These are phyloP conservation scores for Phytopythium ostracodes DNA, from an alignment of 352 stramenopile species.

Conservation along the genomic window DNA sequence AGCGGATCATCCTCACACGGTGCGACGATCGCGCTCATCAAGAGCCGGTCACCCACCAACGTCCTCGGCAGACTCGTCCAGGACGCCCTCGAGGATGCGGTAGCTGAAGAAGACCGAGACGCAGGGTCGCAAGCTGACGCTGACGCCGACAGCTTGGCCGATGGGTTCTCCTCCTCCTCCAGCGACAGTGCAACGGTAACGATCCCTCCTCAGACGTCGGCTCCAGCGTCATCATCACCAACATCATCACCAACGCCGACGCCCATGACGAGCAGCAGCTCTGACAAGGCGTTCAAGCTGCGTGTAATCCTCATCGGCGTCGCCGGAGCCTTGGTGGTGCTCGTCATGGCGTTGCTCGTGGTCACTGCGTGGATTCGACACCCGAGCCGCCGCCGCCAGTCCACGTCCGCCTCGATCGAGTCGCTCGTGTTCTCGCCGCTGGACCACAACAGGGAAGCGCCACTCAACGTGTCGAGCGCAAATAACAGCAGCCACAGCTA, in stretches of 20 bases:
- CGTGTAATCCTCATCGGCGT: slow-evolving; percentile 6
- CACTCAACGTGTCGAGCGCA: not conserved
- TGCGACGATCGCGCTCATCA: slow-evolving; percentile 1
- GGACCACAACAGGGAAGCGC: not conserved
- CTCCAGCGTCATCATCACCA: too few relatives aligned
- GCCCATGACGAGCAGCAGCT: not conserved
- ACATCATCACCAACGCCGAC: not conserved
- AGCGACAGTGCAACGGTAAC: not conserved
- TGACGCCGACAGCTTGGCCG: too few relatives aligned
- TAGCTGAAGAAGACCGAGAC: not conserved
- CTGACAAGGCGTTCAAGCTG: slow-evolving; percentile 1
- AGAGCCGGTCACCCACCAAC: not conserved
- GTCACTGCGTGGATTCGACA: not conserved
- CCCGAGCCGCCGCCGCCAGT: not conserved
- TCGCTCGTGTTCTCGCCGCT: slow-evolving; percentile 4
- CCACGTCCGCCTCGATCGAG: slow-evolving; percentile 1
- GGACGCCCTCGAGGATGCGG: not conserved
- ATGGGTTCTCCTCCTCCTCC: not conserved
- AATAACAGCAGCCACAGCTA: not conserved
- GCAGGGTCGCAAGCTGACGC: not conserved
- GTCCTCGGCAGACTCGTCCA: not conserved
- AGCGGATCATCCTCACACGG: not conserved
- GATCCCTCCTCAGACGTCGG: too few relatives aligned
- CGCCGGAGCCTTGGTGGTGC: not conserved
- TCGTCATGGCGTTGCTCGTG: slow-evolving; percentile 1